Base-by-base conservation (phyloP, 208 protist species). In the Polymyxa betae region DNA sequence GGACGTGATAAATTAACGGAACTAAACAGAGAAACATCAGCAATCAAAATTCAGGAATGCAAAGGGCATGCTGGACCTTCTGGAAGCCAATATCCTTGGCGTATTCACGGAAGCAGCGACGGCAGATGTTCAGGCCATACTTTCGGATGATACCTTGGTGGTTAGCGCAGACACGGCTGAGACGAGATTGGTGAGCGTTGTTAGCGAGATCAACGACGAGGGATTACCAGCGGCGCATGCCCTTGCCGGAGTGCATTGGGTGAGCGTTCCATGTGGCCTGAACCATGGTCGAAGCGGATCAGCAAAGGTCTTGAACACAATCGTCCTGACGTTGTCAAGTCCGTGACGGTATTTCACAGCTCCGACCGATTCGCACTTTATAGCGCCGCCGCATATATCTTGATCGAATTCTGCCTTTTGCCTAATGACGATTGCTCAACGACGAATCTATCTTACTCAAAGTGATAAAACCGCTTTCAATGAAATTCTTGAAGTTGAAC, bases 71-170 rank as follows among this genome's bases (percentile, higher is more conserved):
- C n/a, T n/a, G 20, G 16, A 66, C 54, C 95, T 98, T 98, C 89
- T 93, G 72, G 93, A 97, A 98, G 89, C 97, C 97, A 89, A 98
- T 97, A 82, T 95, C 93, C 35, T 93, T 93, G 77, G 96, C 92
- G 89, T 95, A 93, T 88, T 96, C 95, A 72, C 95, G 93, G 96
- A 98, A 98, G 94, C 96, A 98, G 91, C 95, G 94, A 93, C 97
- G 94, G 95, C 96, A 98, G 43, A 98, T 95, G 89, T 95, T 96
- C 29, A 98, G 93, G 90, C 92, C 94, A 88, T 98, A 98, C 93
- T 97, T 97, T 92, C 97, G 94, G 94, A 98, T 98, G 60, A 98
- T 88, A 95, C 96, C 97, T 89, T 96, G 94, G 40, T 92, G 91
- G 89, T 94, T 96, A 49, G 82, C 78, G 91, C 96, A 98, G 43